Evolutionary conservation across 1,139 yeast genomes (phyloP).

Genomic region (Saccharomyces uvarum): DNA sequence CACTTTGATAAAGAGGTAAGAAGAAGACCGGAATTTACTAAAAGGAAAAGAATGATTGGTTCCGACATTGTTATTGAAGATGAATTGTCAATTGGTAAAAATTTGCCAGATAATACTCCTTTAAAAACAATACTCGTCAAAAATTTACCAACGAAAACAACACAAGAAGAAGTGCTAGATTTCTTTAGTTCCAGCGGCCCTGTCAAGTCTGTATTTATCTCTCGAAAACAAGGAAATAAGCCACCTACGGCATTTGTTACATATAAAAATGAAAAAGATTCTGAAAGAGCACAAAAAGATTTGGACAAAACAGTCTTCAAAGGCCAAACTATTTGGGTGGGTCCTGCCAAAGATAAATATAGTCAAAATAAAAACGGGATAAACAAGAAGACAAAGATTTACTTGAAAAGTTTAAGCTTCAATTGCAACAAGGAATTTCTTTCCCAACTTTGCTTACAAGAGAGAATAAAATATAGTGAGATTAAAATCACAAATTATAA

Average conservation of each 20-base stretch:
- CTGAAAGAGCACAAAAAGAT: slow-evolving; percentile 25
- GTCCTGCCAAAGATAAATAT: slow-evolving; percentile 29
- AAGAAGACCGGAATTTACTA: slow-evolving; percentile 27
- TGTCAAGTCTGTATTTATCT: slow-evolving; percentile 36
- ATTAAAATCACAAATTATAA: slow-evolving; percentile 13
- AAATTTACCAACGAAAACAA: slow-evolving; percentile 37
- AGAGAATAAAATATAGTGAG: slow-evolving; percentile 14
- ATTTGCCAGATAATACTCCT: slow-evolving; percentile 12
- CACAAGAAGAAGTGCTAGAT: slow-evolving; percentile 34
- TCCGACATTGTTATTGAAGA: slow-evolving; percentile 24
- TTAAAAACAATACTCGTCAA: slow-evolving; percentile 38
- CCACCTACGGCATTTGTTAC: slow-evolving; percentile 44
- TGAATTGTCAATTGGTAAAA: slow-evolving; percentile 13
- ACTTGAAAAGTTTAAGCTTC: slow-evolving; percentile 24
- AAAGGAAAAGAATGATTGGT: slow-evolving; percentile 20
- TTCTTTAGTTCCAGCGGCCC: slow-evolving; percentile 38
- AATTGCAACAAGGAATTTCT: slow-evolving; percentile 16
- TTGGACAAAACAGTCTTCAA: slow-evolving; percentile 27
- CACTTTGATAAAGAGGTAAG: slow-evolving; percentile 39
- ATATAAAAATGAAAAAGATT: slow-evolving; percentile 32
- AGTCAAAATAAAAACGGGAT: slow-evolving; percentile 4
- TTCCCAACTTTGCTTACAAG: slow-evolving; percentile 15
- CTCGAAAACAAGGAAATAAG: slow-evolving; percentile 32
- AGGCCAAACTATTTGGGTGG: slow-evolving; percentile 29
- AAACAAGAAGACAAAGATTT: slow-evolving; percentile 16